Conservation (phyloP, 176 grass and related monocot genomes). For the Oryza meyeriana region DNA sequence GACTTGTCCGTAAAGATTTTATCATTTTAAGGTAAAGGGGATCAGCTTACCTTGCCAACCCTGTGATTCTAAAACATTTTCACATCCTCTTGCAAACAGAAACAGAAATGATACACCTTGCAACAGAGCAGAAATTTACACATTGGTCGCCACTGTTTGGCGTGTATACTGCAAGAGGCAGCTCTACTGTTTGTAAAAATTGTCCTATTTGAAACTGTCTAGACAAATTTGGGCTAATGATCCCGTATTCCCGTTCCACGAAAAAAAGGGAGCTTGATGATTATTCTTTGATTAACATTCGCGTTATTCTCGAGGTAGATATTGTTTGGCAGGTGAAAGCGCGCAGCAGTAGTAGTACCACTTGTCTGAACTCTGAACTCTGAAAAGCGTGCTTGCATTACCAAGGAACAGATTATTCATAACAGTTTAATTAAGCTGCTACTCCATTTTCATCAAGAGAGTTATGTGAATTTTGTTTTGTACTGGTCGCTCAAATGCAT, state of each 20-base stretch:
- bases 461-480: not conserved
- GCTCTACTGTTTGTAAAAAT: not conserved
- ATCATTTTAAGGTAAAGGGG: slow-evolving; percentile 24
- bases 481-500: not conserved
- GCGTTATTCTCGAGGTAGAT: slow-evolving; percentile 5
- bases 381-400: not conserved
- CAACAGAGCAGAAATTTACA: not conserved
- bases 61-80: not conserved
- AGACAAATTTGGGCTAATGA: slow-evolving; percentile 15
- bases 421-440: not conserved
- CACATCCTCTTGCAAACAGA: not conserved
- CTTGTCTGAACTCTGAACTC: not conserved
- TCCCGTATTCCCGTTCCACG: not conserved
- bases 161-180: not conserved
- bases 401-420: not conserved
- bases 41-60: slow-evolving; percentile 19
- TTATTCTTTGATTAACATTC: not conserved
- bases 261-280: not conserved
- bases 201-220: not conserved
- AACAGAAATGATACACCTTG: not conserved
- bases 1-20: slow-evolving; percentile 40
- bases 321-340: not conserved
- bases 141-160: not conserved
- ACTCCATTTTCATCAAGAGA: not conserved
- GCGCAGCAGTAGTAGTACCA: not conserved